Base-by-base conservation (phyloP, 306 rosid species). In the Prunus fruticosa region DNA sequence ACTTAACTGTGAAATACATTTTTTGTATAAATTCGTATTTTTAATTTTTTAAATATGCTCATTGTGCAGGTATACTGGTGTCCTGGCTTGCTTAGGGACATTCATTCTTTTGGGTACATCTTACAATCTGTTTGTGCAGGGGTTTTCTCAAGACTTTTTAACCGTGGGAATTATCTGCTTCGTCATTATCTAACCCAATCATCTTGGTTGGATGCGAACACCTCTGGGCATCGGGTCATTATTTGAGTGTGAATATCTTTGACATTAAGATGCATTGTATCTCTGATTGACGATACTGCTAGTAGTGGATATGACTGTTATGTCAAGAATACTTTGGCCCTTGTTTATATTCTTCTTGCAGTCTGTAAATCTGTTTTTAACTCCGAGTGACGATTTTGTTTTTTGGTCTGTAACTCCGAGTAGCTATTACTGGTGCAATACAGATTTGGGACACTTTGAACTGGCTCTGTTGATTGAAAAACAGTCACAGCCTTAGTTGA, bases 21-120 rank as follows among this genome's bases (percentile, higher is more conserved):
- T 13, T 47, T 32, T 32, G 38, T 32, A 5, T 32, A 32, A 32
- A 32, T 32, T 32, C 1, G 7, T 20, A 2, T 11, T 57, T 57
- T 30, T 8, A 16, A 51, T 0, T 2, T 28, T 7, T 28, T 11
- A 25, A 73, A 46, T 32, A 45, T 51, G 13, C 15, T 16, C 60
- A 25, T 67, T 6, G 34, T 47, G 74, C 83, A 83, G 86, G 86
- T 58, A 58, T 50, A 38, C 34, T 83, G 80, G 61, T 75, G 23
- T 60, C 69, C 49, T 60, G 18, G 43, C 54, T 71, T 69, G 81
- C 65, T 50, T 83, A 56, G 57, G 70, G 49, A 23, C 74, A 28
- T 72, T 54, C 28, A 9, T 23, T 23, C 27, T 23, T n/a, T 16
- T 8, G 23, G 57, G 8, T 64, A 34, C n/a, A 25, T 14, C 25